These are phyloP conservation scores for Scheffersomyces coipomensis DNA, from an alignment of 805 yeast genomes.

Conservation along the genomic window DNA sequence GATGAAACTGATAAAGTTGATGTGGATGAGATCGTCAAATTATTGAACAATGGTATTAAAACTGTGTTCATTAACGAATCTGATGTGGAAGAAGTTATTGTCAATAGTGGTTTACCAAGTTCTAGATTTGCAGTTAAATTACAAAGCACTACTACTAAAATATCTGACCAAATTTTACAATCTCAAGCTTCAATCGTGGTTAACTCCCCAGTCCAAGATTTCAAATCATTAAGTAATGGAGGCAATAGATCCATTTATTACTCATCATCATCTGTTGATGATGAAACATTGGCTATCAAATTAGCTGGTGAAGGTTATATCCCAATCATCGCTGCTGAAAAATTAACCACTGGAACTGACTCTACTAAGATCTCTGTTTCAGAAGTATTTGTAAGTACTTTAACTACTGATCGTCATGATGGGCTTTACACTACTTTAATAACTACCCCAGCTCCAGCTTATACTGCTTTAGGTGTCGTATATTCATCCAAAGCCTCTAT, in stretches of 20 bases:
- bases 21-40: constrained; percentile 45
- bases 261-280: constrained; percentile 14
- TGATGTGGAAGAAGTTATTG: constrained; percentile 27
- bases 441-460: constrained; percentile 58
- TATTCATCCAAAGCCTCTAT: constrained; percentile 86
- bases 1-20: constrained; percentile 19
- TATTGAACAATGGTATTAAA: constrained; percentile 62
- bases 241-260: constrained; percentile 32
- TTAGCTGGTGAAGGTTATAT: constrained; percentile 28
- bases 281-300: constrained; percentile 17
- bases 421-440: constrained; percentile 85
- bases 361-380: constrained; percentile 33
- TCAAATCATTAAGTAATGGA: constrained; percentile 14
- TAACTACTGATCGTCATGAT: constrained; percentile 82
- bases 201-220: constrained; percentile 10
- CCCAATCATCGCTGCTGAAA: constrained; percentile 23
- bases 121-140: constrained; percentile 39
- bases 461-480: constrained; percentile 72
- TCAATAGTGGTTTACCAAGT: constrained; percentile 50
- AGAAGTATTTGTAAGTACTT: constrained; percentile 46
- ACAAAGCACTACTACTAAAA: constrained; percentile 10
- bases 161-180: constrained; percentile 4
- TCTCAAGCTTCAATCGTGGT: constrained; percentile 25
- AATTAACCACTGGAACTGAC: constrained; percentile 21
- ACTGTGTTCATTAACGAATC: constrained; percentile 39